Evolutionary conservation across 805 yeast species (phyloP).

Genomic region (Cyberlindnera bimundalis): DNA sequence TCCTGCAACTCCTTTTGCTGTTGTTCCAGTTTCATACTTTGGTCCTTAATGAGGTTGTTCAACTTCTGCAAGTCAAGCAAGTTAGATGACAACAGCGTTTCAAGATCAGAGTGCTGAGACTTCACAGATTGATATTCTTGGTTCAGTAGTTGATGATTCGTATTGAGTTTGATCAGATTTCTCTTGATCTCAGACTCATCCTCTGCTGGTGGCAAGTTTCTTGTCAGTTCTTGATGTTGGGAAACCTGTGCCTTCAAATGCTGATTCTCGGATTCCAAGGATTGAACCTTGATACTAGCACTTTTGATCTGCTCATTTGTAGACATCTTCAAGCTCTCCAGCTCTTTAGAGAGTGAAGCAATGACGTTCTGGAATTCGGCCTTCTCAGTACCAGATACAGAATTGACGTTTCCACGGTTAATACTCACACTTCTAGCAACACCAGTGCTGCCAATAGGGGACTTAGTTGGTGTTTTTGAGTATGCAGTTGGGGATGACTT

Average conservation of each 20-base stretch:
- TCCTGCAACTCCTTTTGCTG: slow-evolving; percentile 40
- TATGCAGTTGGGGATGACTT: not conserved
- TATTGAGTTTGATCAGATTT: slow-evolving; percentile 41
- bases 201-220: slow-evolving; percentile 2
- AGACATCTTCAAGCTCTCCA: slow-evolving; percentile 36
- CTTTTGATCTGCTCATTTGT: slow-evolving; percentile 50
- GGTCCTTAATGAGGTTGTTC: slow-evolving; percentile 52
- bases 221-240: slow-evolving; percentile 20
- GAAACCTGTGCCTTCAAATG: slow-evolving; percentile 21
- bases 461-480: not conserved
- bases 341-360: slow-evolving; percentile 32
- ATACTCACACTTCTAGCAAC: slow-evolving; percentile 11
- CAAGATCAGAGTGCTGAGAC: slow-evolving; percentile 42
- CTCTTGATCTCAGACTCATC: slow-evolving; percentile 35
- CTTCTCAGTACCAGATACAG: slow-evolving; percentile 16
- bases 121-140: slow-evolving; percentile 43
- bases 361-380: slow-evolving; percentile 29
- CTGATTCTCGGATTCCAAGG: slow-evolving; percentile 40
- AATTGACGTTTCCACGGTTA: not conserved
- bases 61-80: slow-evolving; percentile 49
- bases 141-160: slow-evolving; percentile 41
- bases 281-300: slow-evolving; percentile 53
- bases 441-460: slow-evolving; percentile 6
- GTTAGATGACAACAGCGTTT: slow-evolving; percentile 51
- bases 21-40: slow-evolving; percentile 42